phyloP scores from a whole-genome alignment of 2,329 filamentous ascomycete species.

The Claviceps lovelessii region DNA sequence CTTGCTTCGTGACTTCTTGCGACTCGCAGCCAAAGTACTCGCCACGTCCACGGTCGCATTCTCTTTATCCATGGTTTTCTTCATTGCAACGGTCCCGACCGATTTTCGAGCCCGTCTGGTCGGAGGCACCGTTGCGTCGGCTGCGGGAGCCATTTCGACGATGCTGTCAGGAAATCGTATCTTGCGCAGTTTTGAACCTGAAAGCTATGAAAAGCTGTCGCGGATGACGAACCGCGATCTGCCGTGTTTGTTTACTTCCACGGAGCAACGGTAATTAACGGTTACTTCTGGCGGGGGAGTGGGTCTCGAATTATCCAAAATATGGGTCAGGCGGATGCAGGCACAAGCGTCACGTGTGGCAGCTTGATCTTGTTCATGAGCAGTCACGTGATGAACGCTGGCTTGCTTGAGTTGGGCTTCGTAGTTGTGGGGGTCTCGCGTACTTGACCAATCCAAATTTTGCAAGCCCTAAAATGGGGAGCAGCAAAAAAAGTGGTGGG shows the following conservation, averaged over 20 bases:
- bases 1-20: constrained; percentile 75
- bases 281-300: constrained; percentile 2
- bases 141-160: constrained; percentile 18
- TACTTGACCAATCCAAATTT: constrained; percentile 23
- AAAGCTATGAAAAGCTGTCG: constrained; percentile 1
- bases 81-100: constrained; percentile 43
- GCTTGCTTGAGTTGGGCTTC: neutral
- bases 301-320: neutral
- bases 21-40: constrained; percentile 34
- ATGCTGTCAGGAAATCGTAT: constrained; percentile 9
- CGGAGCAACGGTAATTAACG: constrained; percentile 6
- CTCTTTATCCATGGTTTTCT: constrained; percentile 53
- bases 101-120: constrained; percentile 54
- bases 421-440: constrained; percentile 11
- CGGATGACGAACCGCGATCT: constrained; percentile 12
- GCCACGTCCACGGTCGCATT: constrained; percentile 58
- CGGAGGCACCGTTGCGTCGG: constrained; percentile 36
- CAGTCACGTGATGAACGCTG: neutral
- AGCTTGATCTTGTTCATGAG: neutral
- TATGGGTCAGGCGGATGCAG: neutral
- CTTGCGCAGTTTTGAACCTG: constrained; percentile 6
- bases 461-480: constrained; percentile 26
- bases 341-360: neutral
- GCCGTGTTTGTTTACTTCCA: constrained; percentile 26
- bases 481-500: constrained; percentile 21